Base-by-base conservation (phyloP, 306 rosid species). In the Calophaca sinica region DNA sequence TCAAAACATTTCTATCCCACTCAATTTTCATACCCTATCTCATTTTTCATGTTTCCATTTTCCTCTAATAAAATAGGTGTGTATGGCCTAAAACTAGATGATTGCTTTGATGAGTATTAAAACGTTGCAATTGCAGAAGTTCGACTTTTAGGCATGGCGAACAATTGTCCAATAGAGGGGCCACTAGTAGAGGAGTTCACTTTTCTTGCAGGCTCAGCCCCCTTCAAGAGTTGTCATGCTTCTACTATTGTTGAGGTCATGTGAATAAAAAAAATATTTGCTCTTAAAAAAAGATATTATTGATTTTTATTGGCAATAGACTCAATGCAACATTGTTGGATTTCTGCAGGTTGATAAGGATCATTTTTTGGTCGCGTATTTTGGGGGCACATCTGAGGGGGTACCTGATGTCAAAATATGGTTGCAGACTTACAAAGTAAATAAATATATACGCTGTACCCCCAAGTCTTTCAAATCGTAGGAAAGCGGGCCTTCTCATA, bases 241-340 rank as follows among this genome's bases (percentile, higher is more conserved):
- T 93, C 97, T 68, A 91, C 98, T 71, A 93, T 93, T 83, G 96
- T 89, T 70, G 98, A 93, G 97, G 98, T 93, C 46, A 69, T 71
- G 26, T 44, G 45, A 66, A 31, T 68, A 4, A 10, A 51, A 54
- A 58, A 2, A 45, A 10, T 52, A 50, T 3, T 11, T 31, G 14
- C 9, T 10, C 44, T 28, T 6, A 2, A 31, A 26, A 31, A 51
- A 11, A 3, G 1, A 44, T 39, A 1, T 15, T 11, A 11, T 32
- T 41, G 2, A 0, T 35, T 57, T 72, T 58, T 49, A 33, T 63
- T 44, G 66, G 39, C 61, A 76, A 45, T 74, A 70, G 48, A 55
- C 45, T 7, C 50, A 35, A 45, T 41, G 4, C 50, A 11, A 29
- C 60, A 42, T 52, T 71, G 66, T 87, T 65, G 74, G 59, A 14